phyloP scores from a whole-genome alignment of 129 eudicot species.

The Lonicera japonica region DNA sequence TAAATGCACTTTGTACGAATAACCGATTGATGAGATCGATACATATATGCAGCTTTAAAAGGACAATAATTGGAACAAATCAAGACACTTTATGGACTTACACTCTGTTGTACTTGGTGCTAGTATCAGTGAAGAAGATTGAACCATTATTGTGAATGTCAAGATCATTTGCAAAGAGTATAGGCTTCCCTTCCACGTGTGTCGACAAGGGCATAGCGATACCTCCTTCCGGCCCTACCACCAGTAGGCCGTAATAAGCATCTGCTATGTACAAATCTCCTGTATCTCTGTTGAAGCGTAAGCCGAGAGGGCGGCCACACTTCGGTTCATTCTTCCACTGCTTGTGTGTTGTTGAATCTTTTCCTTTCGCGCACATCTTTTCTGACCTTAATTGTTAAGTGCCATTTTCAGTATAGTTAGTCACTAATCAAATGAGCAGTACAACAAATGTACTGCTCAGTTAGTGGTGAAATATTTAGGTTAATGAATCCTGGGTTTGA shows the following conservation, averaged over 20 bases:
- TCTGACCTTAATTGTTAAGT: constrained; percentile 51
- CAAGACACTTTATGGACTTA: no score
- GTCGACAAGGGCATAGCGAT: constrained; percentile 73
- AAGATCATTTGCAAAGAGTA: constrained; percentile 92
- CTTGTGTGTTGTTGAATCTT: constrained; percentile 69
- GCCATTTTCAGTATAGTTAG: neutral
- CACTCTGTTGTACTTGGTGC: constrained; percentile 87
- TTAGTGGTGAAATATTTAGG: no score
- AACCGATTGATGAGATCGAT: no score
- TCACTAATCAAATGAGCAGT: no score
- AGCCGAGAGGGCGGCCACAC: constrained; percentile 93
- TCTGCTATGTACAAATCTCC: constrained; percentile 90
- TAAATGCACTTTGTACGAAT: no score
- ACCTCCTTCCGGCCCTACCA: constrained; percentile 88
- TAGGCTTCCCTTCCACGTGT: constrained; percentile 55
- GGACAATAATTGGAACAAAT: no score
- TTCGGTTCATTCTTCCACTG: constrained; percentile 67
- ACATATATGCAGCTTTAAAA: no score
- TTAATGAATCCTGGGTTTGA: no score
- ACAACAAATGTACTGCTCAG: no score
- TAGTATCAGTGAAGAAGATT: constrained; percentile 91
- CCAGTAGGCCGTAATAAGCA: constrained; percentile 78
- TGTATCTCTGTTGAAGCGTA: constrained; percentile 60
- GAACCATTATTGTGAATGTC: constrained; percentile 91
- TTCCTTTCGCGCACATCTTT: constrained; percentile 59